Evolutionary conservation across 176 grass and related monocot genomes (phyloP), one percentile per base, ranked within the genome.

Genomic region (Paspalum notatum): DNA sequence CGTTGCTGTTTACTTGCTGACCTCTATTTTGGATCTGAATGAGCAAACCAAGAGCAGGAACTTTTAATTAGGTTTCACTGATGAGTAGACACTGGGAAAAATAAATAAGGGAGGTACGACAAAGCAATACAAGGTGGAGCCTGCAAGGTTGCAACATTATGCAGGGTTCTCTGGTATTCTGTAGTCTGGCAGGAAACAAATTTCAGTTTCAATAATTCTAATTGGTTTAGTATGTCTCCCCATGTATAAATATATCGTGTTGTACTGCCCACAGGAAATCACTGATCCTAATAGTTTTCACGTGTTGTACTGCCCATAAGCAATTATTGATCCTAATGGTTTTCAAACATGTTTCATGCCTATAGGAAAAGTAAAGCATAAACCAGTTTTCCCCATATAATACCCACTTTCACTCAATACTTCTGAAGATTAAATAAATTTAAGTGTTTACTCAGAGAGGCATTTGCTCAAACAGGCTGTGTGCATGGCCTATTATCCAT

Each of bases 11-110:
- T 44, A 76, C 55, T 82, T 91, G 92, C 72, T 90, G 86, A 20
- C 92, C 74, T 83, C 83, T 99, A 59, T 91, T 99, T 83, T 93
- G 96, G 25, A 99, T 76, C 96, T 99, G 88, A 73, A 82, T 48
- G 53, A 24, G 22, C 54, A 55, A 78, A 42, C n/a, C 43, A 58
- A 70, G 27, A 60, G 66, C 20, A n/a, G 2, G 47, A 47, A 13
- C 5, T 46, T 66, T 56, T 20, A 41, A 50, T 81, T 45, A 50
- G 25, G 42, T 12, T 66, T 37, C 18, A 44, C 7, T 72, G n/a
- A 43, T n/a, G 22, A 43, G 13, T 51, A 65, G 71, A 32, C 32
- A 61, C 37, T 10, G 0, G 32, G 40, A 1, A 25, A 6, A 7
- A 18, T 5, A 8, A 70, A 79, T 67, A 20, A 53, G 17, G 13